Percentiles rank a stretch among this genome's conserved stretches.
These are phyloP conservation scores for Colletotrichum magnum DNA, from an alignment of 2,329 filamentous ascomycete species.

Conservation along the genomic window DNA sequence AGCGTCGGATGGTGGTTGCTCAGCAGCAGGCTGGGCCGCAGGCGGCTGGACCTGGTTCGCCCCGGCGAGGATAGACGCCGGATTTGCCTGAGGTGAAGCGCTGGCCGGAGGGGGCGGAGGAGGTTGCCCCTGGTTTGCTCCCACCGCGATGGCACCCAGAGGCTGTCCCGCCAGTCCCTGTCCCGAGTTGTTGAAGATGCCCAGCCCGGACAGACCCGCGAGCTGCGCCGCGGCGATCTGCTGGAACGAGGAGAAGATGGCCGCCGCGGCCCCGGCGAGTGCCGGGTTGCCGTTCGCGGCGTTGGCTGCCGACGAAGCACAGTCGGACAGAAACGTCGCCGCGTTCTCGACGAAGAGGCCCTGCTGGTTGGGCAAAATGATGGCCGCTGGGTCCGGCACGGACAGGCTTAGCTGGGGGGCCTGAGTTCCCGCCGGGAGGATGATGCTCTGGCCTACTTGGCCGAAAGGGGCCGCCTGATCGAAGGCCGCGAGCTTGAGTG, in stretches of 20 bases:
- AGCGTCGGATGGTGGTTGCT: neutral
- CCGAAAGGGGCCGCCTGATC: constrained; percentile 52
- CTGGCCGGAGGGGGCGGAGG: neutral
- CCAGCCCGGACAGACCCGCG: constrained; percentile 42
- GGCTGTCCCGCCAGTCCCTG: constrained; percentile 16
- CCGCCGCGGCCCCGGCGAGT: constrained; percentile 20
- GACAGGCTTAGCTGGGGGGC: constrained; percentile 50
- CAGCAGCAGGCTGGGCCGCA: neutral
- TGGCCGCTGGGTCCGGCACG: constrained; percentile 54
- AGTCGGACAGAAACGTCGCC: constrained; percentile 51
- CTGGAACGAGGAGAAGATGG: constrained; percentile 47
- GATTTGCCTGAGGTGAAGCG: constrained; percentile 1
- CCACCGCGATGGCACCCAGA: constrained; percentile 26
- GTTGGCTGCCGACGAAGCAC: constrained; percentile 46
- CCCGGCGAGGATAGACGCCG: constrained; percentile 11
- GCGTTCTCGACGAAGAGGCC: constrained; percentile 53
- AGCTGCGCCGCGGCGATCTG: constrained; percentile 48
- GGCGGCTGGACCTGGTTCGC: constrained; percentile 5
- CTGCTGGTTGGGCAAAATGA: constrained; percentile 52
- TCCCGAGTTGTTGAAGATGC: constrained; percentile 27
- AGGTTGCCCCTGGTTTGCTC: constrained; percentile 24
- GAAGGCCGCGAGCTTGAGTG: constrained; percentile 44
- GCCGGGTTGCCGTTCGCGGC: constrained; percentile 36
- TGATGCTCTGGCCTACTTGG: constrained; percentile 50
- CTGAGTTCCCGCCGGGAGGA: constrained; percentile 51